A percentile compares a stretch with the other conserved stretches of the same genome.
These are phyloP conservation scores for Polytrichum formosum DNA, from an alignment of 225 moss, liverwort and hornwort genomes.

Conservation along the genomic window DNA sequence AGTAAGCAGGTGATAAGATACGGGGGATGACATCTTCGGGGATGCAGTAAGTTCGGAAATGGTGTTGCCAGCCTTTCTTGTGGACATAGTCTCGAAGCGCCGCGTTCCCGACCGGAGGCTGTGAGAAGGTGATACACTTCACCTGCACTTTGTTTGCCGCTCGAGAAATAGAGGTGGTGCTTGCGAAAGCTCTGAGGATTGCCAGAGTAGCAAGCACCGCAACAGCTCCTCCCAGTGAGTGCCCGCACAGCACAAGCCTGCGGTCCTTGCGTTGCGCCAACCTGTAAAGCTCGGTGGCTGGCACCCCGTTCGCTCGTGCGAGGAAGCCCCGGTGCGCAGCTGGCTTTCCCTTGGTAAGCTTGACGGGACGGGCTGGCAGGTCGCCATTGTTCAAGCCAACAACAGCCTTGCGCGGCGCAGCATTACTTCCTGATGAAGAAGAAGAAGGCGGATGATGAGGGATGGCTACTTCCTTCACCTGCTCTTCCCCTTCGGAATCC, in stretches of 20 bases:
- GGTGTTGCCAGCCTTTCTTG: constrained; percentile 91
- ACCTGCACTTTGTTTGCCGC: constrained; percentile 75
- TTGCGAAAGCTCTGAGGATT: constrained; percentile 73
- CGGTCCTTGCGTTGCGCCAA: constrained; percentile 87
- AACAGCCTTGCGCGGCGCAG: constrained; percentile 35
- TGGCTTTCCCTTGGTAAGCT: constrained; percentile 58
- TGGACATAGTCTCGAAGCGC: constrained; percentile 95
- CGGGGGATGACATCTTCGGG: constrained; percentile 97
- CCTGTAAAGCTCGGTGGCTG: constrained; percentile 88
- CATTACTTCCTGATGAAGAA: constrained; percentile 11
- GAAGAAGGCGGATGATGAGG: not conserved
- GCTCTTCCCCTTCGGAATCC: constrained; percentile 48
- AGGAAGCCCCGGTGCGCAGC: constrained; percentile 95
- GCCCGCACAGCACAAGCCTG: constrained; percentile 94
- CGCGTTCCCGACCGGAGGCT: constrained; percentile 97
- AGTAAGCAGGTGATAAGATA: constrained; percentile 95
- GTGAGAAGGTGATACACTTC: constrained; percentile 98
- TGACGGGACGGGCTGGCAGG: constrained; percentile 41
- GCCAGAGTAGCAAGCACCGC: constrained; percentile 94
- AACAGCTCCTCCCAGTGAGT: constrained; percentile 99
- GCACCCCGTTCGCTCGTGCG: constrained; percentile 80
- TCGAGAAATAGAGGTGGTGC: constrained; percentile 61
- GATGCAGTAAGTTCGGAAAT: constrained; percentile 93
- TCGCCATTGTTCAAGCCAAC: constrained; percentile 48
- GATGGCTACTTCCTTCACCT: constrained; percentile 15